phyloP scores from a whole-genome alignment of 495 filamentous ascomycete genomes.

The Penicillium egyptiacum region DNA sequence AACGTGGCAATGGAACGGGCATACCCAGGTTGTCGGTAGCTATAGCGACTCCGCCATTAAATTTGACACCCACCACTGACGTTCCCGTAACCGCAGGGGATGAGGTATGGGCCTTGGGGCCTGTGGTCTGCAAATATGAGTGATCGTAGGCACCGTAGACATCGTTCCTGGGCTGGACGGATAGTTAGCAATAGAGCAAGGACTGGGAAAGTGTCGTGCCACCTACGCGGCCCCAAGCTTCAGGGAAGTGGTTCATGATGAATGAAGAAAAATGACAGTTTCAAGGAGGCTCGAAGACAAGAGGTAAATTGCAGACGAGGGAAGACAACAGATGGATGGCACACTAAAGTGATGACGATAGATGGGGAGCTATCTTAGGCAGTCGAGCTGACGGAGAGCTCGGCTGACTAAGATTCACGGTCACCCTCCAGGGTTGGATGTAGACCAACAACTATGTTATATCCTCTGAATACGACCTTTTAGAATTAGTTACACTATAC shows the following conservation, averaged over 20 bases:
- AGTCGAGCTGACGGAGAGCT: conserved; percentile 47
- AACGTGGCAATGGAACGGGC: conserved; percentile 8
- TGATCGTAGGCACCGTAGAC: conserved; percentile 89
- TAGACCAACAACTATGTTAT: neutral
- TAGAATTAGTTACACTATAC: neutral
- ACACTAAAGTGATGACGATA: conserved; percentile 30
- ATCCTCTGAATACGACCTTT: neutral
- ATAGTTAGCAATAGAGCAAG: conserved; percentile 31
- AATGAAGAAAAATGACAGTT: conserved; percentile 1
- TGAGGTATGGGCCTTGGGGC: conserved; percentile 82
- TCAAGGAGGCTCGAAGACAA: neutral
- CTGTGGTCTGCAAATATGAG: conserved; percentile 71
- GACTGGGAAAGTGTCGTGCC: conserved; percentile 24
- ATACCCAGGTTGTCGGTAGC: conserved; percentile 94
- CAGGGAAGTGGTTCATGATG: conserved; percentile 90
- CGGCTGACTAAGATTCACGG: conserved; percentile 24
- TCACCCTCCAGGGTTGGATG: neutral
- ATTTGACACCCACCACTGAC: conserved; percentile 91
- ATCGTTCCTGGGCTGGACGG: conserved; percentile 81
- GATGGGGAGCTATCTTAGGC: conserved; percentile 30
- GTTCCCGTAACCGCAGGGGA: conserved; percentile 92
- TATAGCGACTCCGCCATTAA: conserved; percentile 92
- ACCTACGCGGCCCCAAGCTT: conserved; percentile 94
- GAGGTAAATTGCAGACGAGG: conserved; percentile 5
- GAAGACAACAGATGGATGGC: conserved; percentile 12